Conservation (phyloP, 352 stramenopile species). For the Globisporangium takayamanum region DNA sequence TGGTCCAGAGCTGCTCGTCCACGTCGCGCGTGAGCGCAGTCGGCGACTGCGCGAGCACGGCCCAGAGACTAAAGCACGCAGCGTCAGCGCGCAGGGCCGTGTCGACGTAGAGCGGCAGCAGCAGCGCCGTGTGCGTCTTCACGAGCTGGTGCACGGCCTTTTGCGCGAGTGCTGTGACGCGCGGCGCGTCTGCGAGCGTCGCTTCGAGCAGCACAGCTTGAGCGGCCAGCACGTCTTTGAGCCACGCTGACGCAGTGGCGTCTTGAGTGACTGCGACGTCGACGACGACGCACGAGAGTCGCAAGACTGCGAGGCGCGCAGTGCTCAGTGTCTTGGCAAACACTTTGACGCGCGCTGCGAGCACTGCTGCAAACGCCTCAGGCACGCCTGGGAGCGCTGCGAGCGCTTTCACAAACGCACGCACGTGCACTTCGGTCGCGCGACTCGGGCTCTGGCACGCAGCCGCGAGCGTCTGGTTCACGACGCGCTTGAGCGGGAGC, state of each 20-base stretch:
- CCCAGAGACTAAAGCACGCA: conserved; percentile 62
- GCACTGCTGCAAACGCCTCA: conserved; percentile 39
- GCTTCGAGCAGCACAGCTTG: conserved; percentile 57
- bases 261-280: conserved; percentile 20
- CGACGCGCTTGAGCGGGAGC: conserved; percentile 55
- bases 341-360: conserved; percentile 27
- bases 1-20: conserved; percentile 42
- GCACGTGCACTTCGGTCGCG: conserved; percentile 48
- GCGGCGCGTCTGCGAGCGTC: conserved; percentile 37
- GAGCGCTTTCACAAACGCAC: conserved; percentile 35
- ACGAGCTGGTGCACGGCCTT: conserved; percentile 41
- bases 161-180: conserved; percentile 33
- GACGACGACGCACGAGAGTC: conserved; percentile 50
- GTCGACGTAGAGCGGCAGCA: conserved; percentile 31
- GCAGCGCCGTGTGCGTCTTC: conserved; percentile 33
- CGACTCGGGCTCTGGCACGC: conserved; percentile 50
- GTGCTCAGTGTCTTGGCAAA: conserved; percentile 48
- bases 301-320: conserved; percentile 48
- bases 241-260: conserved; percentile 22
- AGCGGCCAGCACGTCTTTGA: conserved; percentile 34
- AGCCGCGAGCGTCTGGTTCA: conserved; percentile 51
- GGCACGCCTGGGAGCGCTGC: conserved; percentile 35
- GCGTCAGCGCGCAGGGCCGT: conserved; percentile 30
- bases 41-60: conserved; percentile 28
- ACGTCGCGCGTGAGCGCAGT: conserved; percentile 19